Conservation (phyloP, 768 basidiomycete genomes). For the Dictyophora rubrovolvata region DNA sequence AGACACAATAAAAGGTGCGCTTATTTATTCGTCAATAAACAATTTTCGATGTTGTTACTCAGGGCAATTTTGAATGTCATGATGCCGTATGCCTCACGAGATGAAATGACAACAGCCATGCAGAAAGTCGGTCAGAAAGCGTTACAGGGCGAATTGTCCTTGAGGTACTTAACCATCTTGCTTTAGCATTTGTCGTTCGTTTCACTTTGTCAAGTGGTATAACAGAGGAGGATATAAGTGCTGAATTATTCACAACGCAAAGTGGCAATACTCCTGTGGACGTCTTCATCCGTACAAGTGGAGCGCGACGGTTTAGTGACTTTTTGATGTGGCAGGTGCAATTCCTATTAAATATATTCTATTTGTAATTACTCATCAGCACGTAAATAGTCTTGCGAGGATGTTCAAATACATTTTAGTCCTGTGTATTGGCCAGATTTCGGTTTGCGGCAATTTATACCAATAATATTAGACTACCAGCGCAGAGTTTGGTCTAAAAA, state of each 20-base stretch:
- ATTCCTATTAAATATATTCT: conserved; percentile 11
- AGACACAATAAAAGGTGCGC: conserved; percentile 57
- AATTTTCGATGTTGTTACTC: neutral
- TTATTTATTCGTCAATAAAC: neutral
- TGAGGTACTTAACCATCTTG: conserved; percentile 24
- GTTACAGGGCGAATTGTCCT: conserved; percentile 24
- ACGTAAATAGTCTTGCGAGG: conserved; percentile 53
- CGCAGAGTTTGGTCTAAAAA: conserved; percentile 47
- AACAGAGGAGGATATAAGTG: conserved; percentile 58
- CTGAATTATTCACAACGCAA: conserved; percentile 53
- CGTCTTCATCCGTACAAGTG: conserved; percentile 83
- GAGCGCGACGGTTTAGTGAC: conserved; percentile 81
- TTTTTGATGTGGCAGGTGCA: conserved; percentile 93
- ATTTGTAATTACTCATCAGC: neutral
- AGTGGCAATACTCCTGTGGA: conserved; percentile 74
- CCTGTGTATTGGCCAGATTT: conserved; percentile 90
- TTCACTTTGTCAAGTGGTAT: conserved; percentile 29
- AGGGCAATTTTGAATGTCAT: conserved; percentile 88
- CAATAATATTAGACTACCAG: conserved; percentile 84
- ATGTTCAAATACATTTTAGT: conserved; percentile 82
- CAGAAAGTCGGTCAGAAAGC: conserved; percentile 25
- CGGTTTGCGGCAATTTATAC: conserved; percentile 75
- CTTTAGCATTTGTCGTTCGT: conserved; percentile 11
- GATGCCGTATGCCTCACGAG: conserved; percentile 84
- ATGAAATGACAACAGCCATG: conserved; percentile 84